Percentiles rank a stretch among this genome's conserved stretches.
phyloP scores from a whole-genome alignment of 169 alveolate genomes.

The Eimeria praecox region DNA sequence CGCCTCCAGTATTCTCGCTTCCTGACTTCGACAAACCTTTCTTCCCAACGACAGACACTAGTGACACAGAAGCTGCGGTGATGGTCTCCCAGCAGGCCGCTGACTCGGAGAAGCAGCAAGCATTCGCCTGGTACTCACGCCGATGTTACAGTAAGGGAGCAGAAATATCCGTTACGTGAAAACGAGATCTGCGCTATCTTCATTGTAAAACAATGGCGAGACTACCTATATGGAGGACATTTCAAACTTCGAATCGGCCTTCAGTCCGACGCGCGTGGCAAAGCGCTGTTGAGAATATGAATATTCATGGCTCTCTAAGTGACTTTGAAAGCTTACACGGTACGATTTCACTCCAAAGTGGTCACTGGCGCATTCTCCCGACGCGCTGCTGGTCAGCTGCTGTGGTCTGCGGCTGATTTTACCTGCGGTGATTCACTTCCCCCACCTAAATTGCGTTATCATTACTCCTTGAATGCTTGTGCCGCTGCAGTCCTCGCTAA shows the following conservation, averaged over 20 bases:
- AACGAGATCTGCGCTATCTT: neutral
- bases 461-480: neutral
- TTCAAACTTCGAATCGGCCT: neutral
- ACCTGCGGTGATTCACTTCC: neutral
- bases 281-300: neutral
- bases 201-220: neutral
- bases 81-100: too few relatives aligned
- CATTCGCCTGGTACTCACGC: too few relatives aligned
- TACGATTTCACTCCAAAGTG: neutral
- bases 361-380: neutral
- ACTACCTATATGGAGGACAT: neutral
- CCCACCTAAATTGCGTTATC: neutral
- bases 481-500: neutral
- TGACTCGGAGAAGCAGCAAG: too few relatives aligned
- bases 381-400: neutral
- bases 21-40: too few relatives aligned
- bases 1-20: too few relatives aligned
- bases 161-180: neutral
- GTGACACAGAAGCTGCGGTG: too few relatives aligned
- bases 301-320: neutral
- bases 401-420: neutral
- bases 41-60: too few relatives aligned
- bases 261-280: neutral
- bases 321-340: neutral
- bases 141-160: neutral